Base-by-base conservation (phyloP, 2,329 filamentous ascomycete genomes). In the Pestalotiopsis sp. region DNA sequence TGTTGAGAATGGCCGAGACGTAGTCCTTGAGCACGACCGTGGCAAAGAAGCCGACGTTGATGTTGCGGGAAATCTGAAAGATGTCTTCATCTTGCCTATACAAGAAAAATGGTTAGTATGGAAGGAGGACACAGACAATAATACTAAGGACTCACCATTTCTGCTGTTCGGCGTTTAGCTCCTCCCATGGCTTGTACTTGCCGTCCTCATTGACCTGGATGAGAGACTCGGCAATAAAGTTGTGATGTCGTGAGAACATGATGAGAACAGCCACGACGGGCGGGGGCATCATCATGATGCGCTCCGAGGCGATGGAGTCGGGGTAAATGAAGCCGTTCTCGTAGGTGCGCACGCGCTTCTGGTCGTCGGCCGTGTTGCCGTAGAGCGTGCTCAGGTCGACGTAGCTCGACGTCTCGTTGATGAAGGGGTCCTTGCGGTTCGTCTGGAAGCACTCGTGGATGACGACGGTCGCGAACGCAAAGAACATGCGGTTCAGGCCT, bases 361-460 rank as follows among this genome's bases (percentile, higher is more conserved):
- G 82, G 69, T 83, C 81, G 20, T 79, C 75, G 41, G 75, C 78
- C 1, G 79, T 83, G 69, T 84, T 84, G 20, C 83, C 83, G 69
- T 84, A 84, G 13, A 84, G 72, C 2, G 83, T 83, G 69, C 80
- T 83, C 49, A 84, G 73, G 70, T 84, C 83, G n/a, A 84, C 81
- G 72, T 84, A 84, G 68, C 80, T 82, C 4, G 81, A 83, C 0
- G 83, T 84, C 69, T 84, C 81, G 67, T 83, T 83, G 74, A 83
- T 80, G 78, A 78, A 83, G 13, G 77, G 78, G 65, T 83, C 70
- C 7, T 73, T 76, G 31, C 81, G 74, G 27, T 73, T 77, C 4
- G 82, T 84, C 69, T 84, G 83, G 72, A 84, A 84, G 69, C 80
- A 83, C 66, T 84, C 83, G 71, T 84, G 83, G 65, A 84, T 85